Base-by-base conservation (phyloP, 306 rosid species). In the Vigna nakashimae region DNA sequence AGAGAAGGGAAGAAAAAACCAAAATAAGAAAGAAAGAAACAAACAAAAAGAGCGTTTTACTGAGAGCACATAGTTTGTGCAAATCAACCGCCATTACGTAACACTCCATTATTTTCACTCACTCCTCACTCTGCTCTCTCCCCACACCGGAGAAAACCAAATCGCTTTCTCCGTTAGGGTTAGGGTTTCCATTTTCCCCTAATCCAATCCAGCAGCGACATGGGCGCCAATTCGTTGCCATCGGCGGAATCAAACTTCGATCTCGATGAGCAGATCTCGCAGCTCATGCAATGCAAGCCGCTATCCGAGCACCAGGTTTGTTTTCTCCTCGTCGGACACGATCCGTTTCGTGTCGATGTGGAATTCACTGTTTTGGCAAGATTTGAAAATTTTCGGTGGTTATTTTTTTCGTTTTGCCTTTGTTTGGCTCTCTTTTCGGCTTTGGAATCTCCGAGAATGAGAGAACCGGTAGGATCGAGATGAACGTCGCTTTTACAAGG, bases 241-340 rank as follows among this genome's bases (percentile, higher is more conserved):
- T 76, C 85, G 67, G 90, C 87, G 60, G 92, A 91, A n/a, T 80
- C 89, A 16, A 74, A 50, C 60, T 40, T 40, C 57, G 90, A 87
- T 75, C 90, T 91, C 52, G 90, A 91, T 26, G 94, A 91, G 84
- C 94, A 91, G 94, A 91, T 91, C 90, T 84, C 91, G 45, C 97
- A 89, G 87, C 94, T 91, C 80, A 89, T 88, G 94, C 91, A 91
- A 85, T 91, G 97, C 94, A 91, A 89, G 86, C 97, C 97, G 9
- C 92, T 91, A 74, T 86, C 91, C 18, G 97, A 91, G 74, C 94
- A 83, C 30, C 94, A 91, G 93, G 97, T 91, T 77, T 70, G 11
- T 8, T 9, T 45, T 76, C 68, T 5, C 12, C 34, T 65, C 8
- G 32, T 38, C 17, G 18, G 2, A 20, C n/a, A 43, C 68, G 79